Base-by-base conservation (phyloP, 2,329 filamentous ascomycete species). In the Plenodomus biglobosus region DNA sequence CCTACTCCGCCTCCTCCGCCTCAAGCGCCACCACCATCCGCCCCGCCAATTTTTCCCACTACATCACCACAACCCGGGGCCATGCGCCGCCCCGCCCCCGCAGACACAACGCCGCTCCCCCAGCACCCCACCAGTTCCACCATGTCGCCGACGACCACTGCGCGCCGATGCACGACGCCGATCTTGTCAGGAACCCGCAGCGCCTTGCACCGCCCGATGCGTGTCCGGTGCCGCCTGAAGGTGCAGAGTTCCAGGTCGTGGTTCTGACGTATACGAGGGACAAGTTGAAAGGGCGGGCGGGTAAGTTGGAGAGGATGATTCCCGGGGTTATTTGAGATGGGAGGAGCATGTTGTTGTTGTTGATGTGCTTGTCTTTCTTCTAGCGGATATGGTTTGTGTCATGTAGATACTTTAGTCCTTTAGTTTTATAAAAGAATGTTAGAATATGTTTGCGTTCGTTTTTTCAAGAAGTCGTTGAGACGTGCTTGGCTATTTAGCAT, bases 221-320 rank as follows among this genome's bases (percentile, higher is more conserved):
- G 6, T 32, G 27, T 32, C 27, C 27, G 27, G 27, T 3, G 7
- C 24, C 10, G 24, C 16, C 20, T 21, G 13, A 38, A 16, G 11
- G 17, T 4, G 6, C 3, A 8, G 44, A 42, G 10, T 52, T 46
- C 27, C 45, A 46, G 19, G 50, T 48, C 3, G 19, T 43, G 13
- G 20, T 46, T n/a, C 19, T 52, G 32, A 52, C 50, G 30, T 52
- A 52, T 38, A 40, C 34, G 16, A 40, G 44, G 44, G 21, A 41
- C 15, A 35, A 21, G 38, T 36, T 46, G 42, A 22, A 8, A n/a
- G 42, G 42, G 13, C 15, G n/a, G 18, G 24, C 8, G 40, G 22
- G 21, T 15, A 44, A 46, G 35, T 13, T 43, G 39, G 50, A 52
- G 42, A 38, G 24, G 38, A 22, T 40, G 30, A 20, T 32, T 32